These are phyloP conservation scores for Metschnikowia shivogae DNA, from an alignment of 805 yeast species.

Conservation along the genomic window DNA sequence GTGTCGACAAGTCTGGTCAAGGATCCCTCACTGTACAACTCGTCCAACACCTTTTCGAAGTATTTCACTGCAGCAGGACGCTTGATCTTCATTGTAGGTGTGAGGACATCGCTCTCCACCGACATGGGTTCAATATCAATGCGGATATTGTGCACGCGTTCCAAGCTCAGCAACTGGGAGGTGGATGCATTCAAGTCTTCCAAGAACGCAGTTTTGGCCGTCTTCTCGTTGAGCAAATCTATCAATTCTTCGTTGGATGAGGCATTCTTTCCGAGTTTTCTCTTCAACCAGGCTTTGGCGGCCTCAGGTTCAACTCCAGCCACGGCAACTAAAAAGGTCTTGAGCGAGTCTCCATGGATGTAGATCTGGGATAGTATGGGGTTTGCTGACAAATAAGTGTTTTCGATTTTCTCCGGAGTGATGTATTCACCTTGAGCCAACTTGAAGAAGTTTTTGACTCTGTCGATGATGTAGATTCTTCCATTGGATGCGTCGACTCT, in stretches of 20 bases:
- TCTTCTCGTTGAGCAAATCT: slow-evolving; percentile 23
- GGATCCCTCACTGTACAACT: slow-evolving; percentile 25
- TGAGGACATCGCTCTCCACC: slow-evolving; percentile 56
- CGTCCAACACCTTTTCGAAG: slow-evolving; percentile 15
- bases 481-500: slow-evolving; percentile 35
- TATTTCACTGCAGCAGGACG: slow-evolving; percentile 31
- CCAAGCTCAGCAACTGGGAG: slow-evolving; percentile 53
- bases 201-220: slow-evolving; percentile 32
- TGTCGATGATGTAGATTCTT: slow-evolving; percentile 27
- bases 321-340: slow-evolving; percentile 55
- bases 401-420: slow-evolving; percentile 19
- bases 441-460: slow-evolving; percentile 20
- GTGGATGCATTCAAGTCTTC: slow-evolving; percentile 35
- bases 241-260: slow-evolving; percentile 20
- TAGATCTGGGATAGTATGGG: slow-evolving; percentile 50
- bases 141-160: slow-evolving; percentile 52
- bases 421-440: slow-evolving; percentile 20
- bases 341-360: slow-evolving; percentile 60
- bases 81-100: slow-evolving; percentile 60
- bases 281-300: slow-evolving; percentile 12
- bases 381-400: slow-evolving; percentile 34
- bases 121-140: slow-evolving; percentile 58
- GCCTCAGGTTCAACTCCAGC: slow-evolving; percentile 53
- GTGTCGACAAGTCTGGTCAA: slow-evolving; percentile 23
- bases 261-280: slow-evolving; percentile 2